A percentile compares a stretch with the other conserved stretches of the same genome.
Evolutionary conservation across 371 early-diverging fungal genomes (phyloP).

Genomic region (Syncephalastrum sp.): DNA sequence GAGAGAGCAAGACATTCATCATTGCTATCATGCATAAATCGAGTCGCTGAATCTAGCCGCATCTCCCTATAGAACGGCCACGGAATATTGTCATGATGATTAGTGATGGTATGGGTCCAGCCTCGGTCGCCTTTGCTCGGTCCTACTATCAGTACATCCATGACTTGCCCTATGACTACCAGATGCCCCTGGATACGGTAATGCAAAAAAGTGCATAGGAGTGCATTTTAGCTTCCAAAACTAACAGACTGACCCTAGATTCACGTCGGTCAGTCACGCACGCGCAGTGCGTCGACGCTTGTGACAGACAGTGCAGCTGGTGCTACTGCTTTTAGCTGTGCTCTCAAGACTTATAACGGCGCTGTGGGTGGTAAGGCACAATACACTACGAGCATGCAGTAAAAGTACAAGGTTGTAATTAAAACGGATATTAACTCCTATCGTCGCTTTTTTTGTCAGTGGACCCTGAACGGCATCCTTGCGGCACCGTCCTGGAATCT

Average conservation of each 20-base stretch:
- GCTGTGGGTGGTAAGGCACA: slow-evolving; percentile 67
- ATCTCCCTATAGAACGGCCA: slow-evolving; percentile 15
- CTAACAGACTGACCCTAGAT: slow-evolving; percentile 34
- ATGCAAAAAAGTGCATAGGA: not conserved
- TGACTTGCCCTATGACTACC: slow-evolving; percentile 32
- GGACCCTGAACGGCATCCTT: slow-evolving; percentile 63
- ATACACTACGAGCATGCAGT: not conserved
- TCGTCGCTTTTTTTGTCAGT: slow-evolving; percentile 34
- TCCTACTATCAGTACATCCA: slow-evolving; percentile 62
- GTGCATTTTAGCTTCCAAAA: not conserved
- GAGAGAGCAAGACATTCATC: not conserved
- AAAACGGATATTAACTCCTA: not conserved
- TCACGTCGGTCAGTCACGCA: slow-evolving; percentile 84
- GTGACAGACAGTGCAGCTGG: slow-evolving; percentile 96
- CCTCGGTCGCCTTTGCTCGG: slow-evolving; percentile 85
- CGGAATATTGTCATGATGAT: slow-evolving; percentile 89
- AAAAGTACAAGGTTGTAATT: not conserved
- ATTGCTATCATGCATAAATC: not conserved
- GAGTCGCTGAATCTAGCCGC: too few species aligned
- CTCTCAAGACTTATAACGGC: slow-evolving; percentile 81
- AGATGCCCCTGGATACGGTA: slow-evolving; percentile 67
- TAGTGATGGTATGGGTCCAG: slow-evolving; percentile 89
- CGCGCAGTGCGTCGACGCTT: slow-evolving; percentile 71
- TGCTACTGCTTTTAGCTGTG: slow-evolving; percentile 89
- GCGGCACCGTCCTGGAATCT: slow-evolving; percentile 93